Evolutionary conservation across 2,329 filamentous ascomycete genomes (phyloP).

Genomic region (Gnomoniopsis sp.): DNA sequence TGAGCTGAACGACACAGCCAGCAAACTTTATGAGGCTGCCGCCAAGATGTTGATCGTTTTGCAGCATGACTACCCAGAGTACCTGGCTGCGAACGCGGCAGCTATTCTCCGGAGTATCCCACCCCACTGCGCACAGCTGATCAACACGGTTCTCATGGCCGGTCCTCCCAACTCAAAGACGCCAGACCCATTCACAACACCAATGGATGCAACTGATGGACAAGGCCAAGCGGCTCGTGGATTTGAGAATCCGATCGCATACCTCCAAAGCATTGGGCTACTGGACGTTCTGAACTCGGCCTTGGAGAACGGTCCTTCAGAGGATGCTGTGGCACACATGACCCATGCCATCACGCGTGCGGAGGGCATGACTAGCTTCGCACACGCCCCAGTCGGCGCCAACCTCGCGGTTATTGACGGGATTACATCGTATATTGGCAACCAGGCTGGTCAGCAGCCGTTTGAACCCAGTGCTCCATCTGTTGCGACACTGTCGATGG

Average conservation of each 20-base stretch:
- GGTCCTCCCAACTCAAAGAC: slow-evolving; percentile 64
- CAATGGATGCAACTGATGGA: slow-evolving; percentile 68
- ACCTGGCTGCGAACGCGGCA: slow-evolving; percentile 82
- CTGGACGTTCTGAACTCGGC: slow-evolving; percentile 58
- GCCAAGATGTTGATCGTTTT: slow-evolving; percentile 80
- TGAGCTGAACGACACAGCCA: slow-evolving; percentile 65
- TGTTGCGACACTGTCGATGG: slow-evolving; percentile 68
- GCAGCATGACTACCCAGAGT: slow-evolving; percentile 93
- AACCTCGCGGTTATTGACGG: slow-evolving; percentile 74
- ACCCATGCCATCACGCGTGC: slow-evolving; percentile 67
- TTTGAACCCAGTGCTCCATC: slow-evolving; percentile 67
- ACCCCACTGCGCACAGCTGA: slow-evolving; percentile 78
- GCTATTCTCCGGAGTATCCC: slow-evolving; percentile 79
- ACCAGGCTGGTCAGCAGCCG: slow-evolving; percentile 57
- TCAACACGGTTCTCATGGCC: slow-evolving; percentile 83
- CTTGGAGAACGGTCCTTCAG: slow-evolving; percentile 58
- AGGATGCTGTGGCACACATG: slow-evolving; percentile 74
- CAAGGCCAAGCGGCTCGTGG: slow-evolving; percentile 71
- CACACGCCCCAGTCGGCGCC: slow-evolving; percentile 63
- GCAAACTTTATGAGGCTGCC: slow-evolving; percentile 80
- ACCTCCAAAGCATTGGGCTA: slow-evolving; percentile 52
- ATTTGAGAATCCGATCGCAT: slow-evolving; percentile 58
- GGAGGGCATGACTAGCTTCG: slow-evolving; percentile 58
- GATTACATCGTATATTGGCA: slow-evolving; percentile 77
- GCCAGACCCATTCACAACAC: slow-evolving; percentile 68